A percentile compares a stretch with the other conserved stretches of the same genome.
These are phyloP conservation scores for Amanita jacksonii DNA, from an alignment of 768 basidiomycete species.

Conservation along the genomic window DNA sequence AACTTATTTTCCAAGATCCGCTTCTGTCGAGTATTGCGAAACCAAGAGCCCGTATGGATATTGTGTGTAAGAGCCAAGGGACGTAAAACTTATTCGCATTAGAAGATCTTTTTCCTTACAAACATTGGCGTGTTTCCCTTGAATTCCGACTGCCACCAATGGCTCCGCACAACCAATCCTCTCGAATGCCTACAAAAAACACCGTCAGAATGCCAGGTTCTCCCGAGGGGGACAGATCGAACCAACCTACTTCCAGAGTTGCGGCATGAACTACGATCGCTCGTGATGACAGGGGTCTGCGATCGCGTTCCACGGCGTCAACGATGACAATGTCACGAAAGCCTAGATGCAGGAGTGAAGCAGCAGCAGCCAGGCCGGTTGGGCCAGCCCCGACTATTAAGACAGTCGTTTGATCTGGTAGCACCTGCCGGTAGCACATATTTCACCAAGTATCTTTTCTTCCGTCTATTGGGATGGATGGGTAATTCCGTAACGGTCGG, in stretches of 20 bases:
- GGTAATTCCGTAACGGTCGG: too few species aligned
- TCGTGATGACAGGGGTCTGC: constrained; percentile 22
- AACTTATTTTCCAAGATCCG: constrained; percentile 26
- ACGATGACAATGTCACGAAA: constrained; percentile 33
- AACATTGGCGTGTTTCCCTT: constrained; percentile 17
- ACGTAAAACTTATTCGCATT: constrained; percentile 20
- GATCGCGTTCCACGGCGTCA: constrained; percentile 26
- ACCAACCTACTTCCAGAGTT: constrained; percentile 42
- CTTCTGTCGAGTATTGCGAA: constrained; percentile 37
- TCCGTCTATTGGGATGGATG: too few species aligned
- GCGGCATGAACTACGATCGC: constrained; percentile 40
- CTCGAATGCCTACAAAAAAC: constrained; percentile 27
- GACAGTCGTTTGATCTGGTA: constrained; percentile 25
- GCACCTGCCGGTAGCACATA: constrained; percentile 5
- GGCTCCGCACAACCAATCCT: constrained; percentile 30
- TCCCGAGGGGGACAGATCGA: too few species aligned
- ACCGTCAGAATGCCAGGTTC: background rate
- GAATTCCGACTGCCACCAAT: constrained; percentile 28
- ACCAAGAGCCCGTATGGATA: constrained; percentile 33
- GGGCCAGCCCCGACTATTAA: constrained; percentile 46
- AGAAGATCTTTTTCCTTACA: constrained; percentile 22
- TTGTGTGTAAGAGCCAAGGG: constrained; percentile 30
- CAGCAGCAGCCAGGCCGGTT: constrained; percentile 34
- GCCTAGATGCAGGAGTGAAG: constrained; percentile 33
- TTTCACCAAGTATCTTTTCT: too few species aligned